Conservation (phyloP, 441 rosid genomes). For the Breynia disticha region DNA sequence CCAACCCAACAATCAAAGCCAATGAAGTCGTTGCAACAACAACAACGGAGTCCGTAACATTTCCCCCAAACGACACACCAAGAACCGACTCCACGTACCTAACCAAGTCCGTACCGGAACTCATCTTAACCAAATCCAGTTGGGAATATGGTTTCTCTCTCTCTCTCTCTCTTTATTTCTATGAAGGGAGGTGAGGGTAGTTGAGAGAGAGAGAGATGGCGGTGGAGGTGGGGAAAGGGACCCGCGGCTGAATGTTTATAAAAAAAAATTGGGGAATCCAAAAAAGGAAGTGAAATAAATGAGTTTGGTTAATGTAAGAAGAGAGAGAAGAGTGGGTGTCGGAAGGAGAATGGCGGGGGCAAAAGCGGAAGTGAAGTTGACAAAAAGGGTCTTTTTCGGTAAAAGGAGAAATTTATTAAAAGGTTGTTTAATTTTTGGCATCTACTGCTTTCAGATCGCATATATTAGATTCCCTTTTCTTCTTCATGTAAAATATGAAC, state of each 20-base stretch:
- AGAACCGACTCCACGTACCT: conserved; percentile 45
- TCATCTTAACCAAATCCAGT: conserved; percentile 20
- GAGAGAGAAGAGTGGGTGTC: background rate
- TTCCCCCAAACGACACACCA: conserved; percentile 34
- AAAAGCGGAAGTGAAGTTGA: no score
- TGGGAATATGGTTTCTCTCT: no score
- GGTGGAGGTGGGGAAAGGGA: conserved; percentile 1
- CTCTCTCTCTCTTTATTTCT: no score
- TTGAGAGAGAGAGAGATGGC: conserved; percentile 4
- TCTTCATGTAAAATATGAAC: no score
- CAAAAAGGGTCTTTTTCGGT: no score
- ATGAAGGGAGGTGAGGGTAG: background rate
- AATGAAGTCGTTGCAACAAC: conserved; percentile 47
- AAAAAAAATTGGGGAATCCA: no score
- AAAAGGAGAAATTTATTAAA: no score
- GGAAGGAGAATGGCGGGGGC: background rate
- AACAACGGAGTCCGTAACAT: conserved; percentile 35
- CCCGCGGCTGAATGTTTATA: no score
- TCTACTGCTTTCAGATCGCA: no score
- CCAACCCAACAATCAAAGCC: conserved; percentile 44
- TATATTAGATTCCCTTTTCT: no score
- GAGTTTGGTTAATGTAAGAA: background rate
- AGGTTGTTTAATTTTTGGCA: no score
- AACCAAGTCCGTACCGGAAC: conserved; percentile 43
- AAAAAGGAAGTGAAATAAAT: no score